Percentiles rank a stretch among this genome's conserved stretches.
These are phyloP conservation scores for Kodamaea sp. DNA, from an alignment of 1,139 yeast genomes.

Conservation along the genomic window DNA sequence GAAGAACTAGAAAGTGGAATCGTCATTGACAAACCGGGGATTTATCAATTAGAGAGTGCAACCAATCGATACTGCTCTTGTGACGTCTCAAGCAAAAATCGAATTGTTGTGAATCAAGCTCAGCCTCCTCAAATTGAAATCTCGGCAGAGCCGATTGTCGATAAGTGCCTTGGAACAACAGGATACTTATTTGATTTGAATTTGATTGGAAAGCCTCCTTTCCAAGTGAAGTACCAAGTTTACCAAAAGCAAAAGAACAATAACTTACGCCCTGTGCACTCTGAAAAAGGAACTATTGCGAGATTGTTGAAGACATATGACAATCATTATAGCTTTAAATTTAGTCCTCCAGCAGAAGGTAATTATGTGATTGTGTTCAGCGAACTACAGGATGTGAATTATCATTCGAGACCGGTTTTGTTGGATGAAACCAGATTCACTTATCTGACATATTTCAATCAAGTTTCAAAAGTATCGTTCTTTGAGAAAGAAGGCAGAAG, in stretches of 20 bases:
- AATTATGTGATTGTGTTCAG: constrained; percentile 72
- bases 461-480: constrained; percentile 45
- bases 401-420: constrained; percentile 33
- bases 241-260: constrained; percentile 47
- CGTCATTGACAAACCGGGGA: constrained; percentile 59
- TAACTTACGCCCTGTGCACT: constrained; percentile 30
- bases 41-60: constrained; percentile 54
- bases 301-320: constrained; percentile 27
- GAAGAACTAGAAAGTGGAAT: constrained; percentile 36
- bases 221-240: constrained; percentile 61
- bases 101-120: constrained; percentile 26
- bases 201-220: constrained; percentile 81
- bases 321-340: constrained; percentile 49
- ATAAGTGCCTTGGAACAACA: constrained; percentile 89
- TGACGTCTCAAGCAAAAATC: constrained; percentile 36
- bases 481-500: constrained; percentile 19
- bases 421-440: constrained; percentile 40
- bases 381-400: constrained; percentile 55
- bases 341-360: constrained; percentile 82
- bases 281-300: constrained; percentile 30
- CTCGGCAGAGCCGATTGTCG: constrained; percentile 62
- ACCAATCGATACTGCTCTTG: constrained; percentile 68
- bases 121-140: constrained; percentile 55
- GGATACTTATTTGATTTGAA: constrained; percentile 74
- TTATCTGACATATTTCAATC: constrained; percentile 54